Evolutionary conservation across 2,329 filamentous ascomycete genomes (phyloP).

Genomic region (Beauveria varroae): DNA sequence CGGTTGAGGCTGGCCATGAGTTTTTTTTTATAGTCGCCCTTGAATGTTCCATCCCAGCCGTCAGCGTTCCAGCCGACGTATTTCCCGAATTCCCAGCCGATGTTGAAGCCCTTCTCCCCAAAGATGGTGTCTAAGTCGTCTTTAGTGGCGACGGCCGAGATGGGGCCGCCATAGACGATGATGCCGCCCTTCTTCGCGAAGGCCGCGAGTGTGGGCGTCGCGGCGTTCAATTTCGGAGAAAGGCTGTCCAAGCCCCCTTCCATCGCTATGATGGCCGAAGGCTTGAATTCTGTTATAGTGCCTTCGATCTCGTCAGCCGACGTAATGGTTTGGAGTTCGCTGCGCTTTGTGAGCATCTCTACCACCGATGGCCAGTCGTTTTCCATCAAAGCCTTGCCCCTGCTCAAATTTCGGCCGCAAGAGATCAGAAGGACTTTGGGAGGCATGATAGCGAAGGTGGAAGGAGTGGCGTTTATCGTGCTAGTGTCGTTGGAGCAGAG

Average conservation of each 20-base stretch:
- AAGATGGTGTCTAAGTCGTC: neutral
- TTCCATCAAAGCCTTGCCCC: too few relatives aligned
- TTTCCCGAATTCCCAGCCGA: neutral
- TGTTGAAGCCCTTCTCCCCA: neutral
- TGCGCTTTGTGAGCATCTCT: neutral
- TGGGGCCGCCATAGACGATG: neutral
- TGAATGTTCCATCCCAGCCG: too few relatives aligned
- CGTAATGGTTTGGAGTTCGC: too few relatives aligned
- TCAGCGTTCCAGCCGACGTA: too few relatives aligned
- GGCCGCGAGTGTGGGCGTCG: neutral
- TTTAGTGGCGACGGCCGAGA: neutral
- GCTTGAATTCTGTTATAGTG: too few relatives aligned
- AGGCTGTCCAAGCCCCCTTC: too few relatives aligned
- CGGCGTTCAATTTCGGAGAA: accelerated
- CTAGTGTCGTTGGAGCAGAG: neutral
- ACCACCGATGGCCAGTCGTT: too few relatives aligned
- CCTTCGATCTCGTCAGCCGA: neutral
- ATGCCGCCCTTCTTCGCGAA: neutral
- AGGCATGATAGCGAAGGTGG: neutral
- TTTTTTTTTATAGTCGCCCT: too few relatives aligned
- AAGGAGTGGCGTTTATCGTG: neutral
- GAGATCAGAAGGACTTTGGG: neutral
- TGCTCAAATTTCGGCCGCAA: too few relatives aligned
- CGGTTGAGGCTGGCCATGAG: neutral
- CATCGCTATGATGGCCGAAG: too few relatives aligned